Base-by-base conservation (phyloP, 2,329 filamentous ascomycete genomes). In the Colletotrichum sp. region DNA sequence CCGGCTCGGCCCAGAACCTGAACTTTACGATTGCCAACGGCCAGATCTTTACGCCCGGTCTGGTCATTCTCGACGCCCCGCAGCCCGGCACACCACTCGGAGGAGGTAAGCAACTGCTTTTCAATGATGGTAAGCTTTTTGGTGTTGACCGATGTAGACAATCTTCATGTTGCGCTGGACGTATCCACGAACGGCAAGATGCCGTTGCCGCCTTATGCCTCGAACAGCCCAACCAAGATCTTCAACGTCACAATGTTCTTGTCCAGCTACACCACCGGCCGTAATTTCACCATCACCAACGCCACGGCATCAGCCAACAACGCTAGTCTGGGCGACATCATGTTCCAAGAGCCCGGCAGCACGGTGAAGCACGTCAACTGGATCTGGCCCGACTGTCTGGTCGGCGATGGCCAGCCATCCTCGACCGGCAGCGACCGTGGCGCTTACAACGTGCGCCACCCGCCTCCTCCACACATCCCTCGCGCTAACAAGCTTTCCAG, bases 331-430 rank as follows among this genome's bases (percentile, higher is more conserved):
- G 90, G 91, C 3, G 87, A 92, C 66, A 92, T 95, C 71, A 89
- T 95, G 86, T 82, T 84, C 32, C 90, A 93, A 77, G 93, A 95
- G 80, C 83, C 88, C 1, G 90, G 90, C 5, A 93, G 92, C 80
- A 95, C 93, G 0, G 93, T 95, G 59, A 95, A 95, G 81, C 93
- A 95, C 81, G 88, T 95, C 77, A 92, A 93, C 80, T 95, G 93
- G 92, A 86, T 90, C 24, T 95, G 93, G 93, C 93, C 93, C 0
- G 89, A 90, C 74, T 95, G 93, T 79, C 86, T 95, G 0, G 90
- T 92, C 4, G 93, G 93, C 21, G 85, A 92, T 66, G 91, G 91
- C 4, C 82, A 88, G 78, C 86, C 88, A 30, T 79, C 82, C 2
- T 81, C 83, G 5, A 82, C 83, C 1, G 85, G 85, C 72, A 91